Evolutionary conservation across 2,329 filamentous ascomycete genomes (phyloP), one percentile per base, ranked within the genome.

Genomic region (Epichloe festucae): DNA sequence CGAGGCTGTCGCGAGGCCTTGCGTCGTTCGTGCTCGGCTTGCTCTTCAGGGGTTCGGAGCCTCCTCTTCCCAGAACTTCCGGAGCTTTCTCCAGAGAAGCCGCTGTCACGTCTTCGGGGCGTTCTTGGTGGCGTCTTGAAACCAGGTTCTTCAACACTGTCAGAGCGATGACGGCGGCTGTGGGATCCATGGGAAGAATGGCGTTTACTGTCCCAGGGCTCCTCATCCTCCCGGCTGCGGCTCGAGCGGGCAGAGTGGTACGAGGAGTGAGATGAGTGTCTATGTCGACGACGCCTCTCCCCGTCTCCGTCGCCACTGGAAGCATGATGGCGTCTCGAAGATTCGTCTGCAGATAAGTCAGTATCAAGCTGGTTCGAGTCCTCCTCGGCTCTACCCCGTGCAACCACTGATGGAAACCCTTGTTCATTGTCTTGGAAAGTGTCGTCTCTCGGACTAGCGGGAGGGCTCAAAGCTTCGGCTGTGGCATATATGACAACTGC

Each of bases 271-370:
- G 41, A 45, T 8, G 48, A 50, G 53, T 63, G 63, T 49, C 69
- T 70, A 55, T 69, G 69, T 55, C 69, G 68, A 54, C 69, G 70
- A 54, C 67, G 70, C 56, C 65, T 64, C 46, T 71, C 67, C 53
- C 60, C 60, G 45, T 71, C 69, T 60, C 60, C 65, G 54, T 71
- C 67, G 56, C 65, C 56, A 56, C 60, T 64, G 45, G 65, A 62
- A 52, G 64, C 64, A 55, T 60, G 60, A 50, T 59, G 60, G 54
- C 69, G 67, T 62, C 65, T 70, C 60, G 62, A 64, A 61, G 65
- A 73, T 58, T 75, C 73, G 67, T 76, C 75, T 79, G 70, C 68
- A 66, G 70, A 74, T 63, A 73, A 69, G 75, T 79, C 73, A 79
- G 76, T 70, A 73, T 73, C 70, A 65, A 70, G 68, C 65, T 67